Base-by-base conservation (phyloP, 306 rosid species). In the Datisca glomerata region DNA sequence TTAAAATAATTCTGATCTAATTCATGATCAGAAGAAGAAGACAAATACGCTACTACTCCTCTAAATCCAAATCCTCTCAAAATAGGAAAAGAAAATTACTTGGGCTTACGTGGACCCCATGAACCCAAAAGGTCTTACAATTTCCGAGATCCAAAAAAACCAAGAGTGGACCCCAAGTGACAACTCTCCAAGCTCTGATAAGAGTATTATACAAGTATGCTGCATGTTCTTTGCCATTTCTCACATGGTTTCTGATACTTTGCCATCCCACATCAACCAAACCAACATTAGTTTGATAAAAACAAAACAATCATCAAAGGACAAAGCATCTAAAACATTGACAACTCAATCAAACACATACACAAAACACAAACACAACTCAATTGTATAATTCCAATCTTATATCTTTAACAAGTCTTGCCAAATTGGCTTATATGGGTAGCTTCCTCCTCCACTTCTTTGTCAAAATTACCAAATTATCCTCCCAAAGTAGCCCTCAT, bases 221-320 rank as follows among this genome's bases (percentile, higher is more conserved):
- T 49, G 66, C 85, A 62, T 64, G 72, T 71, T 67, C 74, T 56
- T 52, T 49, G 21, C 62, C 64, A 45, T 62, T 38, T 62, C 19
- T 50, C 94, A 76, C 78, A 71, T 80, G 93, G 62, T 57, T 63
- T 76, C 79, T 66, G 86, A 63, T 75, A 67, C 46, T 27, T 29
- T 3, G 22, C 51, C 61, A 57, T 59, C 52, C 56, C 53, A 14
- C 48, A 53, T 54, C 46, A 49, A 53, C 76, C 52, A 41, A 37
- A 65, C 41, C 53, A 60, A 70, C 76, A 73, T 57, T 55, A 41
- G n/a, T 31, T 11, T 56, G 45, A 41, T 11, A 5, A 14, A 5
- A 29, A 24, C 55, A 55, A 15, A 21, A 0, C 33, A 12, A 11
- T 29, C 52, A 41, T 3, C 10, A 34, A 12, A 73, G 13, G 36